Base-by-base conservation (phyloP, 208 protist species). In the Leishmania braziliensis region DNA sequence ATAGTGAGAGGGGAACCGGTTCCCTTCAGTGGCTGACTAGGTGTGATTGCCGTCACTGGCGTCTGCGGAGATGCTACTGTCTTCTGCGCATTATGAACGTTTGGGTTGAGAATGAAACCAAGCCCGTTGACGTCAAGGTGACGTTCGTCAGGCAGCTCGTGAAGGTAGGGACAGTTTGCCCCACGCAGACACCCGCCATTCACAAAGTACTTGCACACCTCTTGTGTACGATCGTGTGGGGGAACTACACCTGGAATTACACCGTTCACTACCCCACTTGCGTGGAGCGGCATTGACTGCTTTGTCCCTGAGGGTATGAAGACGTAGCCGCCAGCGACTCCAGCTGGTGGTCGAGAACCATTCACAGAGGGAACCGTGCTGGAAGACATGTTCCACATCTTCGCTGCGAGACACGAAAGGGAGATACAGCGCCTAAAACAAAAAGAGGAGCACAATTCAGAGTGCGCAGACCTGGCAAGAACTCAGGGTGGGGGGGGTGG, bases 131-230 rank as follows among this genome's bases (percentile, higher is more conserved):
- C 92, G 69, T 97, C 94, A 46, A 97, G 82, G 83, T 97, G 92
- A 10, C 94, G 94, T 86, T 97, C 94, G 72, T 97, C 94, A 26
- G 94, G 94, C 53, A 97, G 84, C 82, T 97, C 92, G 88, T 97
- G 94, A 16, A 94, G 83, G 76, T 95, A 97, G 48, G 91, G 91
- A 80, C 94, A 97, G 77, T 90, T 87, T 36, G 83, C 78, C 0
- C 92, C 92, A 50, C 94, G 92, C n/a, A 94, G 82, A 73, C 94
- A 97, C 33, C 94, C 94, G 26, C 94, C 94, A 77, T 97, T 97
- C 69, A 97, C 86, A 72, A 95, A 97, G 84, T 93, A 97, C 81
- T 95, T 96, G 84, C 94, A 97, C 48, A 96, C 85, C 78, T 97
- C 92, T 86, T 95, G 88, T 43, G 93, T 91, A 43, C 91, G 91